Evolutionary conservation across 257 asterid genomes (phyloP).

Genomic region (Marsdenia floribunda): DNA sequence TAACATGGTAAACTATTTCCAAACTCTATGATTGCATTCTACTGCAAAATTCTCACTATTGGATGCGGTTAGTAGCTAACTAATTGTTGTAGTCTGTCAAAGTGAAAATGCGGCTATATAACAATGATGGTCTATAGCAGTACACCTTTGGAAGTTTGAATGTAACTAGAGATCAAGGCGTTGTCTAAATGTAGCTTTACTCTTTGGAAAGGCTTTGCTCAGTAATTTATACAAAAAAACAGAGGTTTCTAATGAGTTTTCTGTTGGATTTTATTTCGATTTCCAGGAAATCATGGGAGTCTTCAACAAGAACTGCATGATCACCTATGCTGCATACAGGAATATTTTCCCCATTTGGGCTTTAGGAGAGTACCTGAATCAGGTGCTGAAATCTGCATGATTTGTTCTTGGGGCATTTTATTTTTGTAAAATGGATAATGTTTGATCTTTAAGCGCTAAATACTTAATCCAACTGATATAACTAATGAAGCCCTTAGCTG

Average conservation of each 20-base stretch:
- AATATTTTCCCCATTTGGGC: conserved; percentile 96
- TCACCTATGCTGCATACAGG: conserved; percentile 87
- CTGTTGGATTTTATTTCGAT: not conserved
- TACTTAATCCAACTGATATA: not conserved
- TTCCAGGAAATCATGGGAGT: conserved; percentile 90
- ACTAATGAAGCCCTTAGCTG: not conserved
- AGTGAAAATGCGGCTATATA: no score
- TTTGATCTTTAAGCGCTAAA: not conserved
- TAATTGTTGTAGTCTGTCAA: not conserved
- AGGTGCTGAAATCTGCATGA: conserved; percentile 45
- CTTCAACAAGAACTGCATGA: conserved; percentile 85
- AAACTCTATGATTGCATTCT: not conserved
- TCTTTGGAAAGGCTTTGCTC: not conserved
- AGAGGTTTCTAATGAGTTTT: not conserved
- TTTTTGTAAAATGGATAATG: not conserved
- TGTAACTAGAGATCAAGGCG: not conserved
- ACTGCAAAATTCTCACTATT: not conserved
- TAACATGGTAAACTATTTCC: not conserved
- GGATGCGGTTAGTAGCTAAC: not conserved
- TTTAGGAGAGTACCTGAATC: conserved; percentile 61
- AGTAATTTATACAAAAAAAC: no score
- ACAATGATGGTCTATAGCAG: no score
- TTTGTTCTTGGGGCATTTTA: not conserved
- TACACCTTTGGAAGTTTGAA: not conserved
- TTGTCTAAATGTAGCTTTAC: not conserved